These are phyloP conservation scores for Fusarium denticulatum DNA, from an alignment of 2,329 filamentous ascomycete species.

Conservation along the genomic window DNA sequence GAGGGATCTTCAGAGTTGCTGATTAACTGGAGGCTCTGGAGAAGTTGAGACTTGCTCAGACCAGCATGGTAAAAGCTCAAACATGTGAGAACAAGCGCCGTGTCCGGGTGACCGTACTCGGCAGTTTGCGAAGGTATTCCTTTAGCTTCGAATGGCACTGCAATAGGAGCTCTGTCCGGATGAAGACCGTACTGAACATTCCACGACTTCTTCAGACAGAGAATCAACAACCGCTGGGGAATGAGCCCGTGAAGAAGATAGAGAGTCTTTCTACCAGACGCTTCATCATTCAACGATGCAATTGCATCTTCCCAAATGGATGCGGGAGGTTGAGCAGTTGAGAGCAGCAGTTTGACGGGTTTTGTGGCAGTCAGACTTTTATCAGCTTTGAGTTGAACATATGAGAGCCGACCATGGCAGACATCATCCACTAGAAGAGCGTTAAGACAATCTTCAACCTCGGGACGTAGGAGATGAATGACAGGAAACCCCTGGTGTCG, in stretches of 20 bases:
- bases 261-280: constrained; percentile 47
- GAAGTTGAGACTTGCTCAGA: constrained; percentile 59
- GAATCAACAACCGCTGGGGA: constrained; percentile 64
- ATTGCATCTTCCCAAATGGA: not conserved
- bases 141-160: constrained; percentile 75
- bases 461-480: constrained; percentile 62
- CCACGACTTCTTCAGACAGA: constrained; percentile 70
- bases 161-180: constrained; percentile 64
- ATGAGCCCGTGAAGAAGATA: constrained; percentile 71
- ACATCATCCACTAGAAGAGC: constrained; percentile 54
- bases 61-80: constrained; percentile 74
- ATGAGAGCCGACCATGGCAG: constrained; percentile 42
- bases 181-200: constrained; percentile 73
- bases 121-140: constrained; percentile 69
- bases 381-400: constrained; percentile 15
- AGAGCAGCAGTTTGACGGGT: not conserved
- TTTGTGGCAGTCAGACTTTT: not conserved
- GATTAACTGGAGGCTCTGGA: constrained; percentile 60
- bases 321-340: not conserved
- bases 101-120: constrained; percentile 75
- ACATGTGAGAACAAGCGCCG: constrained; percentile 71
- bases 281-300: constrained; percentile 47
- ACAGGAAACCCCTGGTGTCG: constrained; percentile 60
- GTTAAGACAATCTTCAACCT: constrained; percentile 58
- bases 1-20: constrained; percentile 66